Evolutionary conservation across 2,329 filamentous ascomycete species (phyloP).

Genomic region (Orbilia ellipsospora): DNA sequence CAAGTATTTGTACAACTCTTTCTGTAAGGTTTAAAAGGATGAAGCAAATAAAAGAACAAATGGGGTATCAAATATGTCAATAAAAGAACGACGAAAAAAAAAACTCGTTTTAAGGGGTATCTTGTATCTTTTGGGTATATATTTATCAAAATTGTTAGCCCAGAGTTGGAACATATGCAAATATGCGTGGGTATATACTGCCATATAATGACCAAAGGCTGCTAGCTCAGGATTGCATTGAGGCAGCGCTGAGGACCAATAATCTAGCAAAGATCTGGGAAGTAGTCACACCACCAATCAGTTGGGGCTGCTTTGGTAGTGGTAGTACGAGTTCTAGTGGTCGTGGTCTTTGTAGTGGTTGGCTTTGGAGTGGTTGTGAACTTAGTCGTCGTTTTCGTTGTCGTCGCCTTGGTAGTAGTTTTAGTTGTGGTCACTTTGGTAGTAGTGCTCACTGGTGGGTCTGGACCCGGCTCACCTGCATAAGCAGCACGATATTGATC

Average conservation of each 20-base stretch:
- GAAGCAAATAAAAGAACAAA: background rate
- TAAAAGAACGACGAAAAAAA: conserved; percentile 2
- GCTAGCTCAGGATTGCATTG: background rate
- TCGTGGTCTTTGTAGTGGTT: conserved; percentile 5
- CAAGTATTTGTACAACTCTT: conserved; percentile 32
- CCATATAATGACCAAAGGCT: background rate
- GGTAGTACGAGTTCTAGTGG: conserved; percentile 3
- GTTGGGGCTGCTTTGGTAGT: conserved; percentile 25
- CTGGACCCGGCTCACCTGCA: conserved; percentile 30
- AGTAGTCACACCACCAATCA: conserved; percentile 36
- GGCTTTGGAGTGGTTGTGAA: conserved; percentile 17
- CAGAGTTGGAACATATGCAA: no score
- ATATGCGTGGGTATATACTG: background rate
- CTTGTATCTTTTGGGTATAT: conserved; percentile 32
- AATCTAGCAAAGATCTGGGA: conserved; percentile 28
- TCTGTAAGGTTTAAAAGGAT: background rate
- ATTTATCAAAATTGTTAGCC: background rate
- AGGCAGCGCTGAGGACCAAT: background rate
- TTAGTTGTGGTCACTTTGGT: conserved; percentile 18
- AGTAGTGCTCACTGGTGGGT: conserved; percentile 8
- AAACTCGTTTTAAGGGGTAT: background rate
- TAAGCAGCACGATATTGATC: conserved; percentile 61
- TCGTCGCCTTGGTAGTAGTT: conserved; percentile 13
- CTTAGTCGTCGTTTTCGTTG: conserved; percentile 4
- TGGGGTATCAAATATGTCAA: conserved; percentile 29